Evolutionary conservation across 169 alveolate genomes (phyloP), one percentile per base, ranked within the genome.

Genomic region (Cryptosporidium felis): DNA sequence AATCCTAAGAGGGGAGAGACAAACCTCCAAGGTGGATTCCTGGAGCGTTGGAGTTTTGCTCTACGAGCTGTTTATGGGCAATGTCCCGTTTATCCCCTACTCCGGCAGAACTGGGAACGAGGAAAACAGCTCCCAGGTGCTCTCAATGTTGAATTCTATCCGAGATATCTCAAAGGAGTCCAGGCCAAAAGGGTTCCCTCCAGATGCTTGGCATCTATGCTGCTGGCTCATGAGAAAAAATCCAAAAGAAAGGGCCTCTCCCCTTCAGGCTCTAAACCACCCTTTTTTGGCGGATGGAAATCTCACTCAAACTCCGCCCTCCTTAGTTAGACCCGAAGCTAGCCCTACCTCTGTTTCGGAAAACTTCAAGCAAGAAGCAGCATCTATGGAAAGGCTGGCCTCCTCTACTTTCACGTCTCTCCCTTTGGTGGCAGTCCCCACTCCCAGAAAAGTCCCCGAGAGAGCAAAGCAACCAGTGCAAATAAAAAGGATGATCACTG

Each of bases 1-100:
- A 88, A 80, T 88, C 14, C 66, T 88, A 23, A 88, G 34, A 44
- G 88, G 89, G 26, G 80, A 88, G 53, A 46, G 62, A 23, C 88
- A 88, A 66, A 65, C 81, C 26, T 32, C 80, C 32, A 88, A 80
- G 56, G 91, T 80, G 38, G 91, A 88, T 88, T 66, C 80, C 30
- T 88, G 91, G 91, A 63, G 88, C 36, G 49, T 88, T 36, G 91
- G 91, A 42, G 60, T 82, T 38, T 44, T 88, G 16, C 42, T 88
- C 26, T 80, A 80, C 26, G 89, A 88, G 67, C 63, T 88, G 59
- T 88, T 62, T 63, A 65, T 41, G 40, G 85, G 85, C 10, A 49
- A 23, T 4, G 85, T 74, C 12, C 85, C 85, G 0, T 74, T 74
- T 34, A 41, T 56, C 23, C 85, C 65, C 8, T 30, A 28, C 26